phyloP scores from a whole-genome alignment of 352 stramenopile species.

The Blastocystis hominis region DNA sequence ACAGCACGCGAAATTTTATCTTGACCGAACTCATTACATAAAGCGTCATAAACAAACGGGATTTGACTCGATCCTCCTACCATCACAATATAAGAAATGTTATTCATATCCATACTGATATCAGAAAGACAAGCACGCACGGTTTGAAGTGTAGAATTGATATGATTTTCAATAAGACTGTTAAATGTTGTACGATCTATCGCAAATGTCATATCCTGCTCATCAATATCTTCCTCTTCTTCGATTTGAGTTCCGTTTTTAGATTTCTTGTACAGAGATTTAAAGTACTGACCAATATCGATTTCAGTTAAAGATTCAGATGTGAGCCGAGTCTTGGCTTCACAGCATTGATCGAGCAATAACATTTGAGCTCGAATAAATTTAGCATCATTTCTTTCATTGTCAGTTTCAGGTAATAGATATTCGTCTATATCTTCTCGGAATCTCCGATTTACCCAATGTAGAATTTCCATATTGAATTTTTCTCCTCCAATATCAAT shows the following conservation, averaged over 20 bases:
- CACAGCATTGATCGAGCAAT: not conserved
- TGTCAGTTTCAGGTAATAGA: not conserved
- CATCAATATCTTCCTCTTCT: not conserved
- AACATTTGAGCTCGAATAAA: not conserved
- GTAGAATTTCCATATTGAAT: slow-evolving; percentile 62
- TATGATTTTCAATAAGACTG: not conserved
- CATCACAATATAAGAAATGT: slow-evolving; percentile 94
- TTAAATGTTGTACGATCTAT: not conserved
- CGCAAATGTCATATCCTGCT: not conserved
- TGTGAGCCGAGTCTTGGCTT: not conserved
- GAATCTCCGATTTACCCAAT: not conserved
- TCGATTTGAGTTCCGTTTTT: not conserved
- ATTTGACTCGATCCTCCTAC: slow-evolving; percentile 95
- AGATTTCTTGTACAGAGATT: not conserved
- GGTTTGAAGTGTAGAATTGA: slow-evolving; percentile 85
- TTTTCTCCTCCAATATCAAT: slow-evolving; percentile 78
- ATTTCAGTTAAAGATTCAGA: not conserved
- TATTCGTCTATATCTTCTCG: not conserved
- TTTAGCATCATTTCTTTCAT: not conserved
- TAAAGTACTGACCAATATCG: not conserved
- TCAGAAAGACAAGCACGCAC: slow-evolving; percentile 82
- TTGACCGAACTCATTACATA: slow-evolving; percentile 90
- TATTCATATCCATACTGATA: slow-evolving; percentile 81
- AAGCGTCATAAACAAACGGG: slow-evolving; percentile 86
- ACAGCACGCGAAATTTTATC: slow-evolving; percentile 62